Evolutionary conservation across 192 early-diverging fungal genomes (phyloP).

Genomic region (Jimgerdemannia flammicorona): DNA sequence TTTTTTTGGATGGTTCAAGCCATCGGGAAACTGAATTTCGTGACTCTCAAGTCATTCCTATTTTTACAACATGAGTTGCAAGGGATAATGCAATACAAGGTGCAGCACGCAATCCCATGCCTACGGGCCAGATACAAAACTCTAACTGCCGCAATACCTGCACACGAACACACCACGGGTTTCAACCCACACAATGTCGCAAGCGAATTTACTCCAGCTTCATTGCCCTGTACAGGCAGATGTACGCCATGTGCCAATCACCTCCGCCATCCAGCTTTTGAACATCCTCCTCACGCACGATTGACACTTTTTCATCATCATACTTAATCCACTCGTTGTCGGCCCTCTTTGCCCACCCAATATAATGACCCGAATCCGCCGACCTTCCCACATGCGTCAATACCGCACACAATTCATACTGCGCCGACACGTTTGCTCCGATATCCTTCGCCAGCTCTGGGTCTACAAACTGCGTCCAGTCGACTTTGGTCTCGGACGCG

Average conservation of each 20-base stretch:
- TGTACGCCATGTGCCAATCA: constrained; percentile 83
- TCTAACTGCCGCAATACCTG: no score
- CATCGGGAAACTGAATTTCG: no score
- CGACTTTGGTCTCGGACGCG: constrained; percentile 13
- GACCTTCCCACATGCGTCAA: constrained; percentile 94
- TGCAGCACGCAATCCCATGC: no score
- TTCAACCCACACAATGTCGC: no score
- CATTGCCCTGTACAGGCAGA: constrained; percentile 85
- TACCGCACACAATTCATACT: constrained; percentile 91
- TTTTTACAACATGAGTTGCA: no score
- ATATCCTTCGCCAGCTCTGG: constrained; percentile 71
- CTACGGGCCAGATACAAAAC: no score
- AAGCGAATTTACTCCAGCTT: constrained; percentile 34
- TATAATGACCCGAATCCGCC: constrained; percentile 91
- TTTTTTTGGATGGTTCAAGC: no score
- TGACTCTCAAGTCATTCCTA: no score
- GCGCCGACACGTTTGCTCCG: constrained; percentile 82
- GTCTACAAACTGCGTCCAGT: constrained; percentile 52
- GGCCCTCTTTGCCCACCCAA: constrained; percentile 88
- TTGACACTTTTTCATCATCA: constrained; percentile 93
- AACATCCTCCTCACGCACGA: constrained; percentile 83
- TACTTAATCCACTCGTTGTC: constrained; percentile 81
- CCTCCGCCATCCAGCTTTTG: constrained; percentile 84
- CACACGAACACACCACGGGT: no score
- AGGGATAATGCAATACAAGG: no score